A percentile compares a stretch with the other conserved stretches of the same genome.
These are phyloP conservation scores for Phallus indusiatus DNA, from an alignment of 768 basidiomycete genomes.

Conservation along the genomic window DNA sequence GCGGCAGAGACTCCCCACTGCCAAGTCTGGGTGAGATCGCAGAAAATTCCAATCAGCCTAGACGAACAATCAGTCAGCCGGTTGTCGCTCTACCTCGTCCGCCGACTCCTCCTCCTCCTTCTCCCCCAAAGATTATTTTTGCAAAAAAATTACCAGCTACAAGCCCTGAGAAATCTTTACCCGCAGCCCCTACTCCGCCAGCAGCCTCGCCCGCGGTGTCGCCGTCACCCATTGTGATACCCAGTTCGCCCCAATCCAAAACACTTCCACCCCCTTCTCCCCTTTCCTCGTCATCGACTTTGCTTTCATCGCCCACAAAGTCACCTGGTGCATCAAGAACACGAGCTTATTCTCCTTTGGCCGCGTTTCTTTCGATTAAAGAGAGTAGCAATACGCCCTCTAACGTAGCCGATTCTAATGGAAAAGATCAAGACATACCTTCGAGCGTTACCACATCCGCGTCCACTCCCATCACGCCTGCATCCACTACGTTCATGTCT, in stretches of 20 bases:
- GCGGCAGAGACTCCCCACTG: neutral
- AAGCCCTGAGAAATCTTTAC: neutral
- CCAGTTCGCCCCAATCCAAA: neutral
- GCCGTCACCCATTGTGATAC: neutral
- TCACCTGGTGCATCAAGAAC: conserved; percentile 8
- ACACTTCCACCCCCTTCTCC: neutral
- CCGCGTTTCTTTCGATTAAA: conserved; percentile 12
- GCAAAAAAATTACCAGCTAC: neutral
- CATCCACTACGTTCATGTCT: neutral
- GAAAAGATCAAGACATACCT: neutral
- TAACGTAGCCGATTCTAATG: neutral
- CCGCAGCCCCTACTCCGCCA: neutral
- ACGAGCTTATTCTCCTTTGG: conserved; percentile 19
- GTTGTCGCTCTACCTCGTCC: conserved; percentile 1
- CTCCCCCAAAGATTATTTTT: conserved; percentile 1
- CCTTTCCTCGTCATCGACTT: neutral
- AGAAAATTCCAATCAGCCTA: neutral
- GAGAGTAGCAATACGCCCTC: neutral
- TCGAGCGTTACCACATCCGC: neutral
- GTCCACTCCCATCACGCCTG: neutral
- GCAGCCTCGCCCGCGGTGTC: neutral
- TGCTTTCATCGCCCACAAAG: neutral
- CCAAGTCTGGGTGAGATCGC: neutral
- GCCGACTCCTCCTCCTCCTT: conserved; percentile 3
- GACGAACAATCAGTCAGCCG: neutral